Base-by-base conservation (phyloP, 352 stramenopile genomes). In the Halophytophthora batemanensis region DNA sequence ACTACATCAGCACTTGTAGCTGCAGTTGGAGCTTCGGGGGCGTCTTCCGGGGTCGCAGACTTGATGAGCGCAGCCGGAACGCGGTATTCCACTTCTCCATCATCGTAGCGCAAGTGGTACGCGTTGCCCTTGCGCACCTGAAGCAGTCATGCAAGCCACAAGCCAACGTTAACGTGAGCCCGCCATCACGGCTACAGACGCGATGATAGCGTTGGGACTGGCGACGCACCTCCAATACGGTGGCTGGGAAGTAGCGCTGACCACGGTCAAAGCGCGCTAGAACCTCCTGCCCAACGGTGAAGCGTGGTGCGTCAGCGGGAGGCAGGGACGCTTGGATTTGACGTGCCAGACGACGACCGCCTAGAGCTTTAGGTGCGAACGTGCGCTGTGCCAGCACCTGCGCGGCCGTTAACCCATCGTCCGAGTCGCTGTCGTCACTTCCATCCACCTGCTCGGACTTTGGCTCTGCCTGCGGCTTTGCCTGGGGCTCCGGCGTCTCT, bases 71-170 rank as follows among this genome's bases (percentile, higher is more conserved):
- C 61, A 44, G 72, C 55, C 12, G 78, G 66, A n/a, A 93, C 82
- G 36, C 74, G 74, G 45, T 81, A 81, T 39, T 93, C 82, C 12
- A 87, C 51, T 38, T 72, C 80, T 31, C 78, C 82, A 34, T 93
- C 82, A 62, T 93, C 82, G 42, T 91, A 93, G 25, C 74, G 70
- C 19, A 93, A 45, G 40, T 87, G 68, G 59, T 90, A 93, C 50
- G 82, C 61, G 48, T 82, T 80, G 14, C 74, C 78, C 28, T 79
- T 83, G n/a, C 69, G 76, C 31, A 69, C 64, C 56, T 78, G 53
- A n/a, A 50, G 19, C 15, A 35, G 18, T 8, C 6, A 39, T 23
- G 38, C 22, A 7, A 22, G 17, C 33, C 14, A 41, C 29, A 23
- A 4, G 6, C 29, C 33, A 31, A 44, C 15, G 12, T 18, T 0